Base-by-base conservation (phyloP, 2,329 filamentous ascomycete species). In the Elsinoe necatrix region DNA sequence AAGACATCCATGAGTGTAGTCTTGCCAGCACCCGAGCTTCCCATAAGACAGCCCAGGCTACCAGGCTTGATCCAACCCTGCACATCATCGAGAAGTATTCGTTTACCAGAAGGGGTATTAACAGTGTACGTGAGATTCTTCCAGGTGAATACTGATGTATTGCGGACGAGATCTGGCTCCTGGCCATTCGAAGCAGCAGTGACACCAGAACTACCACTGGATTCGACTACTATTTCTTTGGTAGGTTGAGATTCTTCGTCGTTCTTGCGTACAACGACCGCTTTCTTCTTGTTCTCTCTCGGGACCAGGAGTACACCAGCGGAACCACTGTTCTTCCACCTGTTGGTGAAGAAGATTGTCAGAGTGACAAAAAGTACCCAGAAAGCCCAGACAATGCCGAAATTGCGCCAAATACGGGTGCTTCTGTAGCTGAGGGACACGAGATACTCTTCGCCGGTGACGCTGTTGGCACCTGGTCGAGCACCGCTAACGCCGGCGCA, bases 111-210 rank as follows among this genome's bases (percentile, higher is more conserved):
- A 20, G 74, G 66, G 25, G 73, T 75, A 9, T 74, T 72, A 58
- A 90, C 85, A 0, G 81, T 86, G 67, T 95, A 95, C 66, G 85
- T 88, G 59, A 96, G 82, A 61, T 87, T 77, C 67, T 92, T 87
- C 86, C 89, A 95, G 0, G 90, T 95, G 59, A 95, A 73, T 37
- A 74, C 68, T 48, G 58, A 51, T 14, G 60, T 61, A 55, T 61
- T 61, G 18, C 58, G 60, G 23, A 62, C 54, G 14, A 62, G 60
- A 18, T 60, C 59, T 27, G 58, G 37, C 18, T 60, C 52, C 21
- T 52, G 27, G 9, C 39, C 9, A n/a, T 50, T 55, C 12, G 35
- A 54, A 2, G 55, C 35, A 4, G 43, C 39, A 37, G 57, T 41
- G 1, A 50, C 21, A 4, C 39, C 52, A 4, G 51, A 12, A 16